Conservation (phyloP, 345 rosid species). For the Laguncularia racemosa region DNA sequence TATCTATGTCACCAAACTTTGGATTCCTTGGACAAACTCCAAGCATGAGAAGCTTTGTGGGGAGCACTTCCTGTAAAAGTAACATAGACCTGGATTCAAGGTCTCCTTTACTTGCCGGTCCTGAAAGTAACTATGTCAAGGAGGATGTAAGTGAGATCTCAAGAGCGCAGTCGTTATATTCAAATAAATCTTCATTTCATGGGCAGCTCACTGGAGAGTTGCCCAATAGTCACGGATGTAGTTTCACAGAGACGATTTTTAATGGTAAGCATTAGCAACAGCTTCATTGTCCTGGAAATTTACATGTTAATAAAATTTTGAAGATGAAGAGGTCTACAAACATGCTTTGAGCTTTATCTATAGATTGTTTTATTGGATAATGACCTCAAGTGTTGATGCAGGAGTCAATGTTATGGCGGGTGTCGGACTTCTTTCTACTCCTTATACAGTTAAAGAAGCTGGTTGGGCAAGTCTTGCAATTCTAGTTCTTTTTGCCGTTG, state of each 20-base stretch:
- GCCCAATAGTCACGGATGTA: conserved; percentile 64
- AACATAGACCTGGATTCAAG: conserved; percentile 41
- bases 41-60: conserved; percentile 25
- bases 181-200: conserved; percentile 49
- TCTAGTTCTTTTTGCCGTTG: conserved; percentile 41
- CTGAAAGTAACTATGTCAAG: conserved; percentile 14
- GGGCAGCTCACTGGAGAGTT: conserved; percentile 49
- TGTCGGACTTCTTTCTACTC: conserved; percentile 86
- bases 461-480: conserved; percentile 78
- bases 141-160: conserved; percentile 39
- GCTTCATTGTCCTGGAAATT: too few relatives aligned
- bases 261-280: conserved; percentile 39
- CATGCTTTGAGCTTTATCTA: background rate
- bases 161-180: conserved; percentile 44
- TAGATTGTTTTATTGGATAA: background rate
- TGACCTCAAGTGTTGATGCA: conserved; percentile 16
- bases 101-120: conserved; percentile 48
- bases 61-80: conserved; percentile 22
- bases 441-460: conserved; percentile 61
- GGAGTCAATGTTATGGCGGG: conserved; percentile 87
- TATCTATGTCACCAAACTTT: conserved; percentile 59
- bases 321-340: background rate
- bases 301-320: too few relatives aligned
- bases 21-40: conserved; percentile 37
- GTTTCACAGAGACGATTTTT: conserved; percentile 76